phyloP scores from a whole-genome alignment of 495 filamentous ascomycete genomes.

The Jackrogersella multiformis region DNA sequence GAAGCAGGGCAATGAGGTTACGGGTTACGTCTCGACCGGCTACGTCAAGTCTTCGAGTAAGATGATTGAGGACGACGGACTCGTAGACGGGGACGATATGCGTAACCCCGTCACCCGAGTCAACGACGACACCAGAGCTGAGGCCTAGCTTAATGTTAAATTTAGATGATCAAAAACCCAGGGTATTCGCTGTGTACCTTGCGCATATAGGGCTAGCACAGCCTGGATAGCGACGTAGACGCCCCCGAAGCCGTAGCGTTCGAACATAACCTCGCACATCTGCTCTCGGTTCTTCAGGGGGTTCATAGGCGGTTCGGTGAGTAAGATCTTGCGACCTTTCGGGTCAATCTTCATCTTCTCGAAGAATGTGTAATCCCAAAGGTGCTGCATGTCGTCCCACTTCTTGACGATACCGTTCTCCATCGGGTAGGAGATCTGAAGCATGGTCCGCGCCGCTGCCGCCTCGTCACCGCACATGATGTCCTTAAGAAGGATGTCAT shows the following conservation, averaged over 20 bases:
- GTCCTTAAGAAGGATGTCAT: conserved; percentile 82
- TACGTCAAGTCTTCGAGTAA: conserved; percentile 91
- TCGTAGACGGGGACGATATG: conserved; percentile 99
- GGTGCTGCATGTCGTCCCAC: conserved; percentile 99
- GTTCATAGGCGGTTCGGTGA: conserved; percentile 98
- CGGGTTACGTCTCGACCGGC: conserved; percentile 96
- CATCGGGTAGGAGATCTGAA: conserved; percentile 99
- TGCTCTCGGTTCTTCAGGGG: conserved; percentile 93
- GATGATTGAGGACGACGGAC: conserved; percentile 95
- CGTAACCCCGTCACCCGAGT: conserved; percentile 97
- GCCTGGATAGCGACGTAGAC: conserved; percentile 99
- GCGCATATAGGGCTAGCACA: conserved; percentile 95
- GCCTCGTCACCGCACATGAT: conserved; percentile 99
- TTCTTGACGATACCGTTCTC: conserved; percentile 99
- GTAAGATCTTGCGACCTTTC: conserved; percentile 92
- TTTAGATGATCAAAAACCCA: neutral
- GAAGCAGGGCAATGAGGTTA: conserved; percentile 93
- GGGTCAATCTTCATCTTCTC: conserved; percentile 96
- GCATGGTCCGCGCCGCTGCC: conserved; percentile 91
- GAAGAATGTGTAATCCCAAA: conserved; percentile 98
- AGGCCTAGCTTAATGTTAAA: conserved; percentile 67
- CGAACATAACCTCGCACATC: conserved; percentile 99
- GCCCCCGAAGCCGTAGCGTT: conserved; percentile 93
- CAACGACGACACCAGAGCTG: conserved; percentile 94
- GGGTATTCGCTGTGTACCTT: conserved; percentile 65